Evolutionary conservation across 2,329 filamentous ascomycete species (phyloP).

Genomic region (Aureobasidium sp.): DNA sequence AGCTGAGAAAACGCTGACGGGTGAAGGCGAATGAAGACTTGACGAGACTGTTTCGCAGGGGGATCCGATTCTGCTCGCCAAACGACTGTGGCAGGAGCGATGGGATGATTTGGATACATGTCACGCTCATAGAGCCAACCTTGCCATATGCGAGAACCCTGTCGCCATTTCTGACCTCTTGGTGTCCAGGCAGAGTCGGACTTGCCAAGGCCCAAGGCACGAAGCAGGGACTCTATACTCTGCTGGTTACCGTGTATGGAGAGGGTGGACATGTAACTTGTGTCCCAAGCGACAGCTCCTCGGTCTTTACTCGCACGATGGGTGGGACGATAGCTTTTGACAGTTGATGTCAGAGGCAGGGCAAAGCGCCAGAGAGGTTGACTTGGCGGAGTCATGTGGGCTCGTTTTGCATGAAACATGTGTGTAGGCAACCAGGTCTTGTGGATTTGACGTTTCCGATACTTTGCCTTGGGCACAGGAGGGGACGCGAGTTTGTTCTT

Average conservation of each 20-base stretch:
- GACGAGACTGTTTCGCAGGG: slow-evolving; percentile 25
- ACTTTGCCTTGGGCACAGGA: slow-evolving; percentile 56
- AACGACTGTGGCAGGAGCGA: slow-evolving; percentile 65
- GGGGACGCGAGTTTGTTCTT: slow-evolving; percentile 60
- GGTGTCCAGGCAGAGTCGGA: slow-evolving; percentile 48
- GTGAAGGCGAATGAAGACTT: slow-evolving; percentile 66
- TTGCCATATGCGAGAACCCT: slow-evolving; percentile 49
- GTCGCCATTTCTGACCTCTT: slow-evolving; percentile 63
- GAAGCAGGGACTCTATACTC: slow-evolving; percentile 59
- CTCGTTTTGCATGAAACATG: slow-evolving; percentile 85
- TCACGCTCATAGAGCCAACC: slow-evolving; percentile 52
- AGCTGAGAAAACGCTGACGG: slow-evolving; percentile 68
- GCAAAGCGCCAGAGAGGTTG: slow-evolving; percentile 85
- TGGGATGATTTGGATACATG: slow-evolving; percentile 41
- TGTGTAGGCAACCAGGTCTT: slow-evolving; percentile 97
- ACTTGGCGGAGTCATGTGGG: slow-evolving; percentile 73
- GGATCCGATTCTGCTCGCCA: slow-evolving; percentile 52
- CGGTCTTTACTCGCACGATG: slow-evolving; percentile 69
- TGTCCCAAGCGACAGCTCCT: slow-evolving; percentile 83
- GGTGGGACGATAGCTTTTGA: slow-evolving; percentile 82
- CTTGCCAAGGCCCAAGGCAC: slow-evolving; percentile 51
- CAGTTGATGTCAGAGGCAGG: slow-evolving; percentile 73
- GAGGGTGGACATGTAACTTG: slow-evolving; percentile 87
- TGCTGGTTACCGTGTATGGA: slow-evolving; percentile 59
- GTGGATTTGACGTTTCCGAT: slow-evolving; percentile 72